Evolutionary conservation across 345 rosid genomes (phyloP).

Genomic region (Euphorbia lathyris): DNA sequence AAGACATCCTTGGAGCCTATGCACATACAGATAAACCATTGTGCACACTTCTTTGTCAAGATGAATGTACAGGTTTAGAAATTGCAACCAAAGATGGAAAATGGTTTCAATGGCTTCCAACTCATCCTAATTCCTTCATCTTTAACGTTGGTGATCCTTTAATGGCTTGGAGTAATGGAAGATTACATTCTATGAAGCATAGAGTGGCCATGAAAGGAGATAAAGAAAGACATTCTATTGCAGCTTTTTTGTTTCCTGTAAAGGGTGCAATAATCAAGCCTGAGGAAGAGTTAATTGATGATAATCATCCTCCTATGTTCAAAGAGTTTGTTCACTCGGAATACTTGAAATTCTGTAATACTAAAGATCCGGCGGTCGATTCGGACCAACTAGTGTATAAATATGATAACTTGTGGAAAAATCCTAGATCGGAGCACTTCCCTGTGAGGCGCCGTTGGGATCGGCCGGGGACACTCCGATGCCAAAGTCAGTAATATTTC

Average conservation of each 20-base stretch:
- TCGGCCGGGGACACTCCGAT: too few species aligned
- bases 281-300: constrained; percentile 8
- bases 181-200: constrained; percentile 16
- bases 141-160: constrained; percentile 19
- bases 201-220: constrained; percentile 19
- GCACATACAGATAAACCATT: constrained; percentile 5
- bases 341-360: background rate
- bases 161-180: constrained; percentile 24
- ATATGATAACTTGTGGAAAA: too few species aligned
- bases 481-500: too few species aligned
- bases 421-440: too few species aligned
- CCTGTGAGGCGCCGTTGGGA: too few species aligned
- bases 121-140: background rate
- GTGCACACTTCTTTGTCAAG: background rate
- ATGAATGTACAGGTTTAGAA: constrained; percentile 12
- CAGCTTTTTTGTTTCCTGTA: constrained; percentile 2
- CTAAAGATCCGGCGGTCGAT: background rate
- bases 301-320: constrained; percentile 13
- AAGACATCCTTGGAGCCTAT: background rate
- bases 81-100: constrained; percentile 13
- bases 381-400: background rate
- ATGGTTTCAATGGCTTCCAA: constrained; percentile 1
- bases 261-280: constrained; percentile 12
- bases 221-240: constrained; percentile 6
- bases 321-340: constrained; percentile 18